Conservation (phyloP, 2,329 filamentous ascomycete genomes). For the Neurospora sp. region DNA sequence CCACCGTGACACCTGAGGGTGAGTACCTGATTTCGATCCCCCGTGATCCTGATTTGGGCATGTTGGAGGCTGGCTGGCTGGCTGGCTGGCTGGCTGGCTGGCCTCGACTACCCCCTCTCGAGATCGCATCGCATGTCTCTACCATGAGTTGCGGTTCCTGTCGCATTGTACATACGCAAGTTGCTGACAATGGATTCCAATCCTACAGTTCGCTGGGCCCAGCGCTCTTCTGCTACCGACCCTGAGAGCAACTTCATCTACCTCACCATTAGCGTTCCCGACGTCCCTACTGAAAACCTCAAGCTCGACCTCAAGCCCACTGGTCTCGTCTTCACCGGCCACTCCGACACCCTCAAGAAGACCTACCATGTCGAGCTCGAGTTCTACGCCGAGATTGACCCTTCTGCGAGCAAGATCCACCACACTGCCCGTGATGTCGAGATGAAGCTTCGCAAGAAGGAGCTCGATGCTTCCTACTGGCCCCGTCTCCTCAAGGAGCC, state of each 20-base stretch:
- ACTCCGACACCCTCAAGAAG: conserved; percentile 74
- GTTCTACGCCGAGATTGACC: conserved; percentile 86
- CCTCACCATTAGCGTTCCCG: conserved; percentile 81
- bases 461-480: conserved; percentile 91
- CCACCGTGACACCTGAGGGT: conserved; percentile 20
- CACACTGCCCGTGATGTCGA: conserved; percentile 84
- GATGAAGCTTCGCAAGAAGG: conserved; percentile 94
- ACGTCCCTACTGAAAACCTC: conserved; percentile 65
- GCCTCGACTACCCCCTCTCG: not conserved
- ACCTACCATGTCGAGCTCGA: conserved; percentile 80
- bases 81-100: not conserved
- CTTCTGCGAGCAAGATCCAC: conserved; percentile 71
- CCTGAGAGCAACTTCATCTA: conserved; percentile 88
- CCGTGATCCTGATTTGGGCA: not conserved
- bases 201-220: conserved; percentile 81
- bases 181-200: conserved; percentile 1
- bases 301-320: conserved; percentile 77
- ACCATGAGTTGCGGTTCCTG: not conserved
- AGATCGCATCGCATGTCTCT: not conserved
- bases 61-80: not conserved
- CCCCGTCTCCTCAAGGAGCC: conserved; percentile 83
- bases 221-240: conserved; percentile 78
- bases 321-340: conserved; percentile 70
- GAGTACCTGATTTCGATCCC: conserved; percentile 5
- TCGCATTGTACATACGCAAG: not conserved